A percentile compares a stretch with the other conserved stretches of the same genome.
phyloP scores from a whole-genome alignment of 306 rosid species.

The Prunus kanzakura region DNA sequence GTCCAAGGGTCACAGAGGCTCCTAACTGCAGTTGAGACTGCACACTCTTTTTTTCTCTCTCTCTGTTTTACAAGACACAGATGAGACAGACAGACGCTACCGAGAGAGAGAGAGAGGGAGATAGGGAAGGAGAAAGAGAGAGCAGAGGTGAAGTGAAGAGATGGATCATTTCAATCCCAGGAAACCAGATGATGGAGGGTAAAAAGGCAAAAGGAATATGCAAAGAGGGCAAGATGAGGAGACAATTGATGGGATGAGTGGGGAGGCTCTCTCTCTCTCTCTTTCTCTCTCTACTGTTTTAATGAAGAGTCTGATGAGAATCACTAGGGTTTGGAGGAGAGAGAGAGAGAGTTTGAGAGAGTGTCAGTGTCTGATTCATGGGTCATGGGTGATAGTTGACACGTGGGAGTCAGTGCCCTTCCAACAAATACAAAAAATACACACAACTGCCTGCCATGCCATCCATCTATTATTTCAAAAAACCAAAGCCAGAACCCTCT shows the following conservation, averaged over 20 bases:
- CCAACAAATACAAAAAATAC: neutral
- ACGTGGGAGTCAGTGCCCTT: slow-evolving; percentile 53
- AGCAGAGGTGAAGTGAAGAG: neutral
- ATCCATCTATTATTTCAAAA: neutral
- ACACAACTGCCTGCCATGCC: neutral
- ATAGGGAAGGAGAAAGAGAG: neutral
- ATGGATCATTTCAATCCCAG: slow-evolving; percentile 18
- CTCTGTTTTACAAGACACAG: slow-evolving; percentile 5
- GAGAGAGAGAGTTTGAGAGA: neutral
- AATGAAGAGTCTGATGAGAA: slow-evolving; percentile 32
- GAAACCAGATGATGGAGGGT: neutral
- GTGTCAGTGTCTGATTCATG: slow-evolving; percentile 19
- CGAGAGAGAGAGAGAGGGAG: neutral
- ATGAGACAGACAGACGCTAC: neutral
- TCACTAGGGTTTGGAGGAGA: neutral
- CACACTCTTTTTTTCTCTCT: neutral
- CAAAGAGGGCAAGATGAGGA: neutral
- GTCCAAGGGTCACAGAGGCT: slow-evolving; percentile 22
- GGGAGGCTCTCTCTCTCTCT: neutral
- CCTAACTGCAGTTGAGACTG: slow-evolving; percentile 45
- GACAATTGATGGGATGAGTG: slow-evolving; percentile 19
- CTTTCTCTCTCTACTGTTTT: slow-evolving; percentile 13
- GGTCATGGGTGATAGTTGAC: slow-evolving; percentile 18
- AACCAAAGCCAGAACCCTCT: neutral
- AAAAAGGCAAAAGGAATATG: slow-evolving; percentile 67